Evolutionary conservation across 2,329 filamentous ascomycete species (phyloP), one percentile per base, ranked within the genome.

Genomic region (Hymenoscyphus fraxineus): DNA sequence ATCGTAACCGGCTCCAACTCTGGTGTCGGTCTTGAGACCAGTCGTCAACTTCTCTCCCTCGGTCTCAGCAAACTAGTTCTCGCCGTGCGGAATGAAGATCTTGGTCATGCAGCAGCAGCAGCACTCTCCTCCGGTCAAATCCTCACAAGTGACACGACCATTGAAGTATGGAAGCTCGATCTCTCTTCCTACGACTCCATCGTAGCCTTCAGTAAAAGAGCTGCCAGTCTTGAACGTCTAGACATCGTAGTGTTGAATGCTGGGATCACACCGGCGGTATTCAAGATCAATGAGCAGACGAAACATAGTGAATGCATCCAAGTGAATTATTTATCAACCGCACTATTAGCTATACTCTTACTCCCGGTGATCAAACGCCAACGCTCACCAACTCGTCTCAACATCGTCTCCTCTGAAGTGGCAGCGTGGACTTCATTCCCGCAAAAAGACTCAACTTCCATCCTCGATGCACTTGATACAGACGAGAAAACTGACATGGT

Each of bases 161-260:
- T 84, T 15, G 76, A 82, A n/a, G 80, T 85, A 3, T 85, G 80
- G 81, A 19, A 73, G 1, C 68, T 85, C 22, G 81, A 85, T 59
- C 79, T 84, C 76, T 63, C 63, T 9, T 27, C 27, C 13, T 63
- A 54, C 13, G 58, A 60, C 7, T 58, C 62, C 6, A n/a, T 64
- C 6, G 16, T n/a, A n/a, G 60, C 64, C 1, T 65, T 63, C 38
- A 57, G 32, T 9, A 47, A 58, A 19, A 40, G 51, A 12, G 15
- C 61, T 6, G 64, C 59, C 22, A 61, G 16, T 6, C 55, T 64
- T 15, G 31, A 61, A 15, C 51, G 39, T 6, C 35, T 67, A 2
- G 62, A 66, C 55, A 65, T 61, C 1, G 65, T 64, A 7, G 41
- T 66, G 13, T 39, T 59, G n/a, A 66, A 66, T 22, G 62, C 62